Percentiles rank a stretch among this genome's conserved stretches.
Conservation (phyloP, 176 grass and related monocot species). For the Avena eriantha region DNA sequence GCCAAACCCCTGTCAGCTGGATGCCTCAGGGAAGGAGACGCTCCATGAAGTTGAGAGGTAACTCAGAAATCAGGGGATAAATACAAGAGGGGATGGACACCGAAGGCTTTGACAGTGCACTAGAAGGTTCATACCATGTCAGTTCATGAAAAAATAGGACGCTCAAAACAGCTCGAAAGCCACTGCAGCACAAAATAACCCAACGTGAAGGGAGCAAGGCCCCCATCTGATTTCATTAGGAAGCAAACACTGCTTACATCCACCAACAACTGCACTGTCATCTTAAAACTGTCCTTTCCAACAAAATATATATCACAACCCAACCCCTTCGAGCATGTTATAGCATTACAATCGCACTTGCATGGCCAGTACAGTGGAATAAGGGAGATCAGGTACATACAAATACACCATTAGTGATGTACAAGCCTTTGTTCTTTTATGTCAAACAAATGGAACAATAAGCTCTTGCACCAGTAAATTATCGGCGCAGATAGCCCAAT, state of each 20-base stretch:
- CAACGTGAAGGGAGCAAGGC: neutral
- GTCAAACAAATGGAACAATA: slow-evolving; percentile 41
- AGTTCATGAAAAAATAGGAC: neutral
- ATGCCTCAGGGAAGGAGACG: no score
- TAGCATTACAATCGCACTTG: slow-evolving; percentile 28
- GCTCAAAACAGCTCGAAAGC: neutral
- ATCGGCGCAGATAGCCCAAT: slow-evolving; percentile 10
- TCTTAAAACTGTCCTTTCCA: slow-evolving; percentile 17
- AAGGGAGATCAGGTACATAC: slow-evolving; percentile 27
- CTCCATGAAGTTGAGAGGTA: no score
- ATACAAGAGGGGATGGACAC: no score
- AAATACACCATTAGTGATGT: slow-evolving; percentile 41
- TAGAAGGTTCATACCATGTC: neutral
- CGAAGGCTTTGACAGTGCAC: neutral
- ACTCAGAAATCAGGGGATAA: no score
- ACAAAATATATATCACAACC: neutral
- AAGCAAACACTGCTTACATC: slow-evolving; percentile 17
- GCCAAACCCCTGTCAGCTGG: neutral
- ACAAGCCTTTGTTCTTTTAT: slow-evolving; percentile 24
- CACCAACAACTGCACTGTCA: neutral
- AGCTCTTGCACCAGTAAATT: slow-evolving; percentile 45
- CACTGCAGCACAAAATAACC: neutral
- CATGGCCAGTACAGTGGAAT: slow-evolving; percentile 25
- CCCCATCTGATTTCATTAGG: neutral
- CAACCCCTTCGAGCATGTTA: slow-evolving; percentile 8